A percentile compares a stretch with the other conserved stretches of the same genome.
phyloP scores from a whole-genome alignment of 306 rosid species.

The Quercus aquifolioides region DNA sequence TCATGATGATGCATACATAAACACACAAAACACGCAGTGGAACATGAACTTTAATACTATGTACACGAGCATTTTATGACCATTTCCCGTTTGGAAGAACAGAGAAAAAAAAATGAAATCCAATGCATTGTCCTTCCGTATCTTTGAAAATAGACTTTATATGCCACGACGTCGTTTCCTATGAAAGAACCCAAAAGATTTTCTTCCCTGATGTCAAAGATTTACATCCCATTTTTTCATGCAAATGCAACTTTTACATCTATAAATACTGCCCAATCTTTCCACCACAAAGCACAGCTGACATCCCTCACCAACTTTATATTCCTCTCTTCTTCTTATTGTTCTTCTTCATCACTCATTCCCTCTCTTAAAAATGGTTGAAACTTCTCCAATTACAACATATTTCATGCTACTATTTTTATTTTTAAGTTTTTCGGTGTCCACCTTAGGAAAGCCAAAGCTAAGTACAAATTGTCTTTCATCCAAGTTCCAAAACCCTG shows the following conservation, averaged over 20 bases:
- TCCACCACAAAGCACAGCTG: constrained; percentile 5
- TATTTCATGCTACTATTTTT: constrained; percentile 26
- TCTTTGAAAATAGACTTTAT: constrained; percentile 28
- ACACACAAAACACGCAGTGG: constrained; percentile 35
- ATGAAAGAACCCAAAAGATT: background rate
- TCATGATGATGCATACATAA: constrained; percentile 27
- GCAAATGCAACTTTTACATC: constrained; percentile 43
- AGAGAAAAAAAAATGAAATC: constrained; percentile 20
- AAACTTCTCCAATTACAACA: constrained; percentile 18
- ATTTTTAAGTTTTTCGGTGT: constrained; percentile 35
- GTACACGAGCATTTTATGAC: constrained; percentile 23
- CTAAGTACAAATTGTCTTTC: constrained; percentile 21
- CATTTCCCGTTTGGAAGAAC: background rate
- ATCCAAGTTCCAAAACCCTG: background rate
- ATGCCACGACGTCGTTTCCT: constrained; percentile 28
- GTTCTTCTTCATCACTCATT: background rate
- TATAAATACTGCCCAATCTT: constrained; percentile 20
- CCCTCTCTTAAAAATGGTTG: constrained; percentile 34
- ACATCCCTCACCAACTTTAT: background rate
- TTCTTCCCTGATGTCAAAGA: background rate
- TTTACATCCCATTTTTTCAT: background rate
- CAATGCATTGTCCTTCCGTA: constrained; percentile 27
- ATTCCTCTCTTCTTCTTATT: background rate
- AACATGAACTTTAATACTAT: background rate
- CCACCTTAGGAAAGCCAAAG: constrained; percentile 41